These are phyloP conservation scores for Chaetomium cochliodes DNA, from an alignment of 495 filamentous ascomycete species.

Conservation along the genomic window DNA sequence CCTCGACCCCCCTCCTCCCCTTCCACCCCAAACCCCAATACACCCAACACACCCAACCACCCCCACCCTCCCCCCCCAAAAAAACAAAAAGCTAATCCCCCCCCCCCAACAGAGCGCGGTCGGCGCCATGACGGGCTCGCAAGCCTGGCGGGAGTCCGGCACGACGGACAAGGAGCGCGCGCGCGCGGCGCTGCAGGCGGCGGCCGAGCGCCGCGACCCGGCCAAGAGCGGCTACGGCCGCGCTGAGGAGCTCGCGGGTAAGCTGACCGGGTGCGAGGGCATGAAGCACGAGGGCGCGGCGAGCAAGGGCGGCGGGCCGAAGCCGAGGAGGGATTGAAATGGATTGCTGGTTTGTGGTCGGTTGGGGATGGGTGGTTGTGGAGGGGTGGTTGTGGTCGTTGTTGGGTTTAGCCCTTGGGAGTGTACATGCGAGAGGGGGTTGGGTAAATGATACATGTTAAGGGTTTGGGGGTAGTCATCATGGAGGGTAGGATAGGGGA, in stretches of 20 bases:
- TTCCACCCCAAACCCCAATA: neutral
- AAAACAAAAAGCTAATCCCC: neutral
- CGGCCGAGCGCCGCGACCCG: constrained; percentile 43
- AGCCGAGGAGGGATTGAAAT: neutral
- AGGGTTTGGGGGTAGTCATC: no score
- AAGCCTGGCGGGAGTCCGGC: constrained; percentile 46
- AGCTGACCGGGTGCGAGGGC: constrained; percentile 46
- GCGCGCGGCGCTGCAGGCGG: constrained; percentile 43
- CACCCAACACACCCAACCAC: neutral
- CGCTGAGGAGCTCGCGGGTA: constrained; percentile 45
- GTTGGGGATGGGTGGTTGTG: neutral
- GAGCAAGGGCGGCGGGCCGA: constrained; percentile 24
- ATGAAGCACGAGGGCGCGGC: constrained; percentile 48
- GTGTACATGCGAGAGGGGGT: no score
- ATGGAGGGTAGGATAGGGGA: no score
- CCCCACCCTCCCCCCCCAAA: neutral
- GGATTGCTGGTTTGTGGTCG: neutral
- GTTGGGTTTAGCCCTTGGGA: no score
- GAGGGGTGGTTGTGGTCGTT: no score
- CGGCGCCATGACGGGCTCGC: constrained; percentile 44
- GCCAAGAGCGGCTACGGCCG: constrained; percentile 43
- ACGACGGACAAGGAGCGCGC: constrained; percentile 49
- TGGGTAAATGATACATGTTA: no score
- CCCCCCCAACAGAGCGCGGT: constrained; percentile 35
- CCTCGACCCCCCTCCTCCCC: neutral